Percentiles rank a stretch among this genome's conserved stretches.
These are phyloP conservation scores for Osmozyma mogii DNA, from an alignment of 805 yeast genomes.

Conservation along the genomic window DNA sequence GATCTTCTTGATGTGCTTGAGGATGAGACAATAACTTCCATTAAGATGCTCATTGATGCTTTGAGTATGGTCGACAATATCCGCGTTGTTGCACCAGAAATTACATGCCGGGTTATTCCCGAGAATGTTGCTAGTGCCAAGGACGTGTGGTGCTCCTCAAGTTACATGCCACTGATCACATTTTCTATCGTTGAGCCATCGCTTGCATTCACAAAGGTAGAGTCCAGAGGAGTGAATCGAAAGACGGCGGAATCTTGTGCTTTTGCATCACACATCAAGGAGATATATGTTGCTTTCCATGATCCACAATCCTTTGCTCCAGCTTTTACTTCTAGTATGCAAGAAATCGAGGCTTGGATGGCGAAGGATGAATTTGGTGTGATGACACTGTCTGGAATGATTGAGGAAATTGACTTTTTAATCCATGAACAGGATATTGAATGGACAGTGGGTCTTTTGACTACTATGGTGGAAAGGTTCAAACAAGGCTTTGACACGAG, in stretches of 20 bases:
- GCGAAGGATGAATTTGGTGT: conserved; percentile 12
- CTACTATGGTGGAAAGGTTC: no score
- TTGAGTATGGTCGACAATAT: conserved; percentile 32
- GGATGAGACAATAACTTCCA: conserved; percentile 41
- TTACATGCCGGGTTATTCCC: conserved; percentile 33
- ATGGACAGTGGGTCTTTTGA: no score
- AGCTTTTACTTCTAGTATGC: conserved; percentile 9
- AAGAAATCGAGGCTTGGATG: conserved; percentile 32
- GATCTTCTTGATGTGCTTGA: conserved; percentile 61
- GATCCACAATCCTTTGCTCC: conserved; percentile 14
- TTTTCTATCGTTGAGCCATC: conserved; percentile 29
- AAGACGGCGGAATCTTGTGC: conserved; percentile 10
- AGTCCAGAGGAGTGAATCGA: conserved; percentile 4
- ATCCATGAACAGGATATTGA: conserved; percentile 14
- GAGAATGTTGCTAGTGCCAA: conserved; percentile 13
- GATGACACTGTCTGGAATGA: conserved; percentile 3
- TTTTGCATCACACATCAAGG: conserved; percentile 27
- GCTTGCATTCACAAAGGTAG: conserved; percentile 19
- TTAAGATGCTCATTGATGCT: conserved; percentile 27
- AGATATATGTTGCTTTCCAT: conserved; percentile 14
- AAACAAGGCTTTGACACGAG: no score
- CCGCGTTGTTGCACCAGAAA: conserved; percentile 40
- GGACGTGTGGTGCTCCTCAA: conserved; percentile 23
- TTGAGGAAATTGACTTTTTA: conserved; percentile 8
- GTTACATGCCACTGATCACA: conserved; percentile 17